Evolutionary conservation across 1,284 basidiomycete species (phyloP), one percentile per base, ranked within the genome.

Genomic region (Marasmius tenuissimus): DNA sequence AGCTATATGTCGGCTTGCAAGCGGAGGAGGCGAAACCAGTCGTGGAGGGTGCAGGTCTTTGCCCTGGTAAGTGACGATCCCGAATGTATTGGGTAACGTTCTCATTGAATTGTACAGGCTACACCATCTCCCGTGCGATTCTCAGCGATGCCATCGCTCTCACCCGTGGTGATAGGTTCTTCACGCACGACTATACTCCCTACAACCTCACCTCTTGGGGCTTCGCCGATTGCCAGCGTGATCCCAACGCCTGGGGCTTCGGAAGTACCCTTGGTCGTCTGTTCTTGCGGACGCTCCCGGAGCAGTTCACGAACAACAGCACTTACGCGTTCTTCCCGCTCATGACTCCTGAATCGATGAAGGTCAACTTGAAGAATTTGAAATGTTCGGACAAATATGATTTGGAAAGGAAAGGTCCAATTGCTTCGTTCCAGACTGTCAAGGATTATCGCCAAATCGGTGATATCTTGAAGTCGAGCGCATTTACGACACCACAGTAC

Each of bases 261-360:
- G 84, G 82, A 10, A 91, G 90, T 68, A 88, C 84, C 33, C 82
- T 93, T 42, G 91, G 88, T 18, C 84, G 86, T 40, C 80, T 95
- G 35, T 76, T 95, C 71, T 76, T 93, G 60, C 87, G 91, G 61
- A 85, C 85, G 20, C 81, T 95, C 3, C 92, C 93, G 1, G 72
- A 84, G 33, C 76, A 89, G 68, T 94, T 83, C 75, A 80, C 81
- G 0, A 82, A 85, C 68, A 86, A 91, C 71, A 91, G 87, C 66
- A 77, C 85, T 57, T 95, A 92, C 72, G 88, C 91, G 1, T 93
- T 92, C 82, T 94, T 95, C 86, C 92, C 94, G 39, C 82, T 96
- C 65, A 88, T 93, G 85, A 89, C 88, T 8, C 85, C 94, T 27
- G 74, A 81, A 7, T 71, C 86, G 27, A 92, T 93, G 92, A 75